Evolutionary conservation across 768 basidiomycete genomes (phyloP).

Genomic region (Rhodotorula toruloides): DNA sequence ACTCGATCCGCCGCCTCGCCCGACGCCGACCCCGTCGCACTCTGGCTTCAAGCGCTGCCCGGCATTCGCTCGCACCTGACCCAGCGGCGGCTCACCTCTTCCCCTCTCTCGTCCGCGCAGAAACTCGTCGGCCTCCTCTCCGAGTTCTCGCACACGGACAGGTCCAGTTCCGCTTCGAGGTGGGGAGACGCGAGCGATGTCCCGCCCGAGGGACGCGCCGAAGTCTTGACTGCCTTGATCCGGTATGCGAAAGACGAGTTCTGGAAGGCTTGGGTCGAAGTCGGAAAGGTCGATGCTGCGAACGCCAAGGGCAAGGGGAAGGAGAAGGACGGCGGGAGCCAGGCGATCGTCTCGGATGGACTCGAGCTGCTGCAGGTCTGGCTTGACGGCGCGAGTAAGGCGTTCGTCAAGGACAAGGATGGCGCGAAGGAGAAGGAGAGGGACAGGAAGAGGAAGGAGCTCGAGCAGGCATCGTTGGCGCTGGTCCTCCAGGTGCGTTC

Average conservation of each 20-base stretch:
- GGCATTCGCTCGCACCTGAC: constrained; percentile 3
- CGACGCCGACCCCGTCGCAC: background rate
- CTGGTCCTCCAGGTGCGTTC: constrained; percentile 20
- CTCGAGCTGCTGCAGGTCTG: constrained; percentile 13
- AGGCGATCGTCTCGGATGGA: constrained; percentile 1
- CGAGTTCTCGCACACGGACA: constrained; percentile 7
- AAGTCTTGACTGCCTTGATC: background rate
- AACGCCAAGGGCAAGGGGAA: constrained; percentile 4
- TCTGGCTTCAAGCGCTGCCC: background rate
- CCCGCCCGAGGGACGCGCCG: constrained; percentile 25
- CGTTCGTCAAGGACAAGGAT: constrained; percentile 5
- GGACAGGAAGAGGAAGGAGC: constrained; percentile 12
- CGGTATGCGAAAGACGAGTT: constrained; percentile 21
- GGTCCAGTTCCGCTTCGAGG: background rate
- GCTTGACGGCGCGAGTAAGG: constrained; percentile 14
- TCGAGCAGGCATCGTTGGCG: constrained; percentile 18
- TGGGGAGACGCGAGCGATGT: constrained; percentile 31
- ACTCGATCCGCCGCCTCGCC: background rate
- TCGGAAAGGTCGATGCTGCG: background rate
- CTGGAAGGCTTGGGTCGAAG: constrained; percentile 15
- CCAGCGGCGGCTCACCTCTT: background rate
- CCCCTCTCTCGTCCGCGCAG: constrained; percentile 19
- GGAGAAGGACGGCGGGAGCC: background rate
- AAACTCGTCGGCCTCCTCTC: constrained; percentile 4
- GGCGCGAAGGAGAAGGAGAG: background rate